phyloP scores from a whole-genome alignment of 176 grass and related monocot species.

The Aegilops tauschii region DNA sequence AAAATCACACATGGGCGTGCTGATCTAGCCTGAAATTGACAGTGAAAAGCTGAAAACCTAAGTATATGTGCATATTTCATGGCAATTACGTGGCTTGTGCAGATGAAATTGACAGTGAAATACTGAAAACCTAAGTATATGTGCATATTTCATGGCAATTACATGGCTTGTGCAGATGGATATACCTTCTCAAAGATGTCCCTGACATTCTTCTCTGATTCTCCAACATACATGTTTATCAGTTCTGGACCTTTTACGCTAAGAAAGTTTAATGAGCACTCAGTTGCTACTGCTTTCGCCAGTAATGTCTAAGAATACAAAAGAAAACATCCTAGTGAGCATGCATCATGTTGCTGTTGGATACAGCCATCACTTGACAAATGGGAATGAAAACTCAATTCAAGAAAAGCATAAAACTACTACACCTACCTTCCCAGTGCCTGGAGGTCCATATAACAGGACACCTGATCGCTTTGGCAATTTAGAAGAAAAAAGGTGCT shows the following conservation, averaged over 20 bases:
- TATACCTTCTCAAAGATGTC: conserved; percentile 93
- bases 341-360: conserved; percentile 14
- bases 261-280: conserved; percentile 91
- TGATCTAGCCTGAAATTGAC: conserved; percentile 64
- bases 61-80: neutral
- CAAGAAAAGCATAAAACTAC: neutral
- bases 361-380: neutral
- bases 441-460: conserved; percentile 90
- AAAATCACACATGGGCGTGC: conserved; percentile 96
- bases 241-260: conserved; percentile 95
- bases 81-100: too few relatives aligned
- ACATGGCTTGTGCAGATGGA: neutral
- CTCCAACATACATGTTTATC: conserved; percentile 99
- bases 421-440: conserved; percentile 85
- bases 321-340: conserved; percentile 19
- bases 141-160: neutral
- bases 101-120: conserved; percentile 27
- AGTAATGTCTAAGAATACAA: conserved; percentile 61
- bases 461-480: conserved; percentile 77
- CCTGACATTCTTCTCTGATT: conserved; percentile 98
- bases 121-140: neutral
- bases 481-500: conserved; percentile 95
- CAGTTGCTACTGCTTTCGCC: conserved; percentile 95
- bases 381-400: neutral
- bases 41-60: conserved; percentile 3